phyloP scores from a whole-genome alignment of 73 alveolate species.

The Paramecium sexaurelia region DNA sequence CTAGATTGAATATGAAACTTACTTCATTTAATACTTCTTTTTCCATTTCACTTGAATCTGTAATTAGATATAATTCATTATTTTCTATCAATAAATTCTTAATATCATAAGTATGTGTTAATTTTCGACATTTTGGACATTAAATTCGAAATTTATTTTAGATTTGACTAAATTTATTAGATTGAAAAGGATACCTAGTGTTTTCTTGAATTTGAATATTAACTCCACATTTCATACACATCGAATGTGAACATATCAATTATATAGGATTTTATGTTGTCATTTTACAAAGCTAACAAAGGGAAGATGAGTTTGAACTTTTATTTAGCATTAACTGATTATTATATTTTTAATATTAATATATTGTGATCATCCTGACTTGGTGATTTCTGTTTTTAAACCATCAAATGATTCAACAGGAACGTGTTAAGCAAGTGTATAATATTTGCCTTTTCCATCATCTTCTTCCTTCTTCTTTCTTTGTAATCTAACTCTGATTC shows the following conservation, averaged over 20 bases:
- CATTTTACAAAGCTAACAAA: slow-evolving; percentile 46
- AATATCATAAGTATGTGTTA: slow-evolving; percentile 48
- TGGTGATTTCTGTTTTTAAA: slow-evolving; percentile 86
- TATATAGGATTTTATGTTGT: background rate
- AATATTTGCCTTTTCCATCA: slow-evolving; percentile 86
- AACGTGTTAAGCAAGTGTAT: slow-evolving; percentile 91
- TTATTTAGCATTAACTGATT: slow-evolving; percentile 57
- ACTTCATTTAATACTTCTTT: slow-evolving; percentile 34
- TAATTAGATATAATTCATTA: slow-evolving; percentile 46
- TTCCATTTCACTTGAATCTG: slow-evolving; percentile 57
- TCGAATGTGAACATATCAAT: slow-evolving; percentile 32
- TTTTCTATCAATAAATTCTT: slow-evolving; percentile 15
- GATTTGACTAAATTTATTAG: background rate
- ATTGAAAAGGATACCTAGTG: background rate
- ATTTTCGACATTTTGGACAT: slow-evolving; percentile 46
- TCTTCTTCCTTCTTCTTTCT: slow-evolving; percentile 94
- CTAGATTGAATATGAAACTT: background rate
- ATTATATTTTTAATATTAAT: slow-evolving; percentile 10
- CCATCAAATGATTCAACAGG: slow-evolving; percentile 87
- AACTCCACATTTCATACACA: slow-evolving; percentile 36
- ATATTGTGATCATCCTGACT: slow-evolving; percentile 55
- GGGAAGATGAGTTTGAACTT: slow-evolving; percentile 1
- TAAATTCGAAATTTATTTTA: slow-evolving; percentile 37
- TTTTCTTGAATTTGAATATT: slow-evolving; percentile 17
- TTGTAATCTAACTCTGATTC: slow-evolving; percentile 86